Evolutionary conservation across 1,284 basidiomycete species (phyloP).

Genomic region (Tremellales sp.): DNA sequence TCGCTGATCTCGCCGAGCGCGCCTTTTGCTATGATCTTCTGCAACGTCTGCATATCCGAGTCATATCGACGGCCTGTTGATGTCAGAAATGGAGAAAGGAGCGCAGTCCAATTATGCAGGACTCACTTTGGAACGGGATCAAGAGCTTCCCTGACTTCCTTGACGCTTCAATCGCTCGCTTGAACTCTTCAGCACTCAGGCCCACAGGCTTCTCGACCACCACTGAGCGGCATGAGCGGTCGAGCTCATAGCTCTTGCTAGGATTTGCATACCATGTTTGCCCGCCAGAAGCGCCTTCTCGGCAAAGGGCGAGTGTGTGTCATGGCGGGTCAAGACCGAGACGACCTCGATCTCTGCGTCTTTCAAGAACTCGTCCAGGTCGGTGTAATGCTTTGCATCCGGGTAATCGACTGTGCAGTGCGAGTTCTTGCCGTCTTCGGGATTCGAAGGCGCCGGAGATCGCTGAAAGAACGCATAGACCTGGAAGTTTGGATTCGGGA

Average conservation of each 20-base stretch:
- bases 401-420: constrained; percentile 11
- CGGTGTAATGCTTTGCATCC: constrained; percentile 4
- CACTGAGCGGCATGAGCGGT: constrained; percentile 2
- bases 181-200: constrained; percentile 4
- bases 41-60: constrained; percentile 10
- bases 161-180: constrained; percentile 5
- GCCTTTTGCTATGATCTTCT: constrained; percentile 2
- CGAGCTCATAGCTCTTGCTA: not conserved
- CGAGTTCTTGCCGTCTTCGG: not conserved
- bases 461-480: constrained; percentile 13
- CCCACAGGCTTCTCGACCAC: constrained; percentile 14
- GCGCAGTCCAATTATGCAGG: no score
- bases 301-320: constrained; percentile 8
- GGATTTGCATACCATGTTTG: constrained; percentile 13
- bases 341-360: constrained; percentile 12
- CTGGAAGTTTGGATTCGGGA: constrained; percentile 1
- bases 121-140: constrained; percentile 15
- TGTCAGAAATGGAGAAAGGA: not conserved
- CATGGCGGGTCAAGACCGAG: constrained; percentile 1
- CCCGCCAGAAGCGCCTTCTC: constrained; percentile 8
- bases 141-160: constrained; percentile 6
- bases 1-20: constrained; percentile 8
- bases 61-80: constrained; percentile 15
- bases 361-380: constrained; percentile 9
- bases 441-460: constrained; percentile 2